Evolutionary conservation across 352 stramenopile genomes (phyloP).

Genomic region (Globisporangium spiculum): DNA sequence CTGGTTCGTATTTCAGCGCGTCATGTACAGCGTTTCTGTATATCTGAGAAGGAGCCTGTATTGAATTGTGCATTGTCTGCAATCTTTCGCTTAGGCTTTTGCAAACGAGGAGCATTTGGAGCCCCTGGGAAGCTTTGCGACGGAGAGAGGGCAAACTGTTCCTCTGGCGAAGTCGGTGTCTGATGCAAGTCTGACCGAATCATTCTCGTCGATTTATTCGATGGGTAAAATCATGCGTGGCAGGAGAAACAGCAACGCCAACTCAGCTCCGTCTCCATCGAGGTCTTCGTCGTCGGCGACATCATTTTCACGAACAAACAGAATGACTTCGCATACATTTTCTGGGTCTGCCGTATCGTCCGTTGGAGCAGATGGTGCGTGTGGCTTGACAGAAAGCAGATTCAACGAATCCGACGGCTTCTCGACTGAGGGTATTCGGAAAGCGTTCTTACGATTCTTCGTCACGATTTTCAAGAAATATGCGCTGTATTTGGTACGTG

Average conservation of each 20-base stretch:
- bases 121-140: conserved; percentile 68
- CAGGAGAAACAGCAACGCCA: conserved; percentile 46
- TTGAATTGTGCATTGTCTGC: neutral
- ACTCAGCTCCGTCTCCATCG: conserved; percentile 30
- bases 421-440: conserved; percentile 55
- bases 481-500: conserved; percentile 59
- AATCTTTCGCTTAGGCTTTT: conserved; percentile 44
- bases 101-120: conserved; percentile 80
- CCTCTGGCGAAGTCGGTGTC: conserved; percentile 57
- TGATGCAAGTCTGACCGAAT: conserved; percentile 48
- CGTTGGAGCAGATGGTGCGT: conserved; percentile 29
- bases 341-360: neutral
- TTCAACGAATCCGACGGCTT: conserved; percentile 78
- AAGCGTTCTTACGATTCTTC: conserved; percentile 81
- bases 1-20: conserved; percentile 28
- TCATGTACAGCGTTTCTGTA: neutral
- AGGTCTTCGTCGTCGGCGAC: conserved; percentile 21
- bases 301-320: conserved; percentile 17
- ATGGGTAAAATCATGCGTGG: conserved; percentile 71
- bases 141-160: conserved; percentile 68
- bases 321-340: neutral
- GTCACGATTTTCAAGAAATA: conserved; percentile 83
- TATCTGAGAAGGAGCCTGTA: neutral
- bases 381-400: conserved; percentile 51
- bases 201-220: conserved; percentile 53